These are phyloP conservation scores for Nicotiana otophora DNA, from an alignment of 257 asterid species.

Conservation along the genomic window DNA sequence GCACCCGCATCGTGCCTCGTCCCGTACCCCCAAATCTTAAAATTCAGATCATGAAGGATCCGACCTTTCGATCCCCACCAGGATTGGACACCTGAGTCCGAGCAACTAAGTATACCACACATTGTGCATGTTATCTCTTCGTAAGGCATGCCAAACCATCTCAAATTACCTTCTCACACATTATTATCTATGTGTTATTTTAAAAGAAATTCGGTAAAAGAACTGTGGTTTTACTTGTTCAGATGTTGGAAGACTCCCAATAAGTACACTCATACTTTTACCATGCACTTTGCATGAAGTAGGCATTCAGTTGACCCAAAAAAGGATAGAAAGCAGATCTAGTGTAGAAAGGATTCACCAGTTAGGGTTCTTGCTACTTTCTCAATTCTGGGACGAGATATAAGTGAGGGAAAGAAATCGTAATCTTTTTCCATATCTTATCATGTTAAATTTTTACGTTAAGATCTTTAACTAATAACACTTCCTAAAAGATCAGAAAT, in stretches of 20 bases:
- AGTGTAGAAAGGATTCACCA: neutral
- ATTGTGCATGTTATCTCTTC: neutral
- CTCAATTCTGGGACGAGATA: slow-evolving; percentile 4
- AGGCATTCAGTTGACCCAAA: neutral
- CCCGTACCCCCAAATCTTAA: too few species aligned
- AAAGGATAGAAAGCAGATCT: neutral
- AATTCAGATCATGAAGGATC: too few species aligned
- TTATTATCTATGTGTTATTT: neutral
- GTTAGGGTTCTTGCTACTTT: neutral
- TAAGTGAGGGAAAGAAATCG: neutral
- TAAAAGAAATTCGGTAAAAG: neutral
- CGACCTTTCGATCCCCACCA: too few species aligned
- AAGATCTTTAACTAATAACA: neutral
- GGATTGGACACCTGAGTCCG: too few species aligned
- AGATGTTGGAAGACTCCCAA: neutral
- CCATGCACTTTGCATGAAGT: neutral
- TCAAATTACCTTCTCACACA: neutral
- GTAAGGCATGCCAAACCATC: neutral
- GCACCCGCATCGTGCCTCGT: too few species aligned
- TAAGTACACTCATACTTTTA: neutral
- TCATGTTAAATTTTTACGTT: neutral
- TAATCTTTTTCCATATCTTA: neutral
- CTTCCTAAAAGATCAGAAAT: neutral
- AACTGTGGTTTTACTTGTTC: neutral
- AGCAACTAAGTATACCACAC: neutral